These are phyloP conservation scores for Alternaria longipes DNA, from an alignment of 2,329 filamentous ascomycete species.

Conservation along the genomic window DNA sequence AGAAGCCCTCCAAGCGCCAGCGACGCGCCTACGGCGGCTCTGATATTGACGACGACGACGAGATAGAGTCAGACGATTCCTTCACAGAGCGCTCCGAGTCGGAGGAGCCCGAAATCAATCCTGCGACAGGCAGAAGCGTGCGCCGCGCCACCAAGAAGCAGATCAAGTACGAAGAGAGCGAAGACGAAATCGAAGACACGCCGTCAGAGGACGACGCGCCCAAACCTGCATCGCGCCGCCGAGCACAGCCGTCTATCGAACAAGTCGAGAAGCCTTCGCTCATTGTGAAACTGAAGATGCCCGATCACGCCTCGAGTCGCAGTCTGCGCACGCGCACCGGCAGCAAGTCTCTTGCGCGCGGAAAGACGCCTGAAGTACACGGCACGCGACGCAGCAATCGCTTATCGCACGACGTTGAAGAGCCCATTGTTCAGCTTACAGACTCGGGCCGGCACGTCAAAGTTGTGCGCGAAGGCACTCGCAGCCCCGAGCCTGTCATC, in stretches of 20 bases:
- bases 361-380: slow-evolving; percentile 49
- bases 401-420: slow-evolving; percentile 65
- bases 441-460: slow-evolving; percentile 67
- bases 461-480: slow-evolving; percentile 63
- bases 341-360: slow-evolving; percentile 49
- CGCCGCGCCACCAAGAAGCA: slow-evolving; percentile 65
- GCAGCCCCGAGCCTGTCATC: slow-evolving; percentile 59
- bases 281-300: slow-evolving; percentile 55
- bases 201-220: slow-evolving; percentile 45
- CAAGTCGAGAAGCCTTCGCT: slow-evolving; percentile 45
- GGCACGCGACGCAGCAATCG: slow-evolving; percentile 65
- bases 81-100: slow-evolving; percentile 51
- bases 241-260: slow-evolving; percentile 40
- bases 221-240: slow-evolving; percentile 25
- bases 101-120: slow-evolving; percentile 63
- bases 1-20: slow-evolving; percentile 44
- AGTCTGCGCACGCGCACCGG: slow-evolving; percentile 52
- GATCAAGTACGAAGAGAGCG: slow-evolving; percentile 66
- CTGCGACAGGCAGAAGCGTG: slow-evolving; percentile 63
- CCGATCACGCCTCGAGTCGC: slow-evolving; percentile 33
- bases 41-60: slow-evolving; percentile 58
- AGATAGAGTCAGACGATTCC: slow-evolving; percentile 58
- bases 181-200: slow-evolving; percentile 55
- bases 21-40: slow-evolving; percentile 47
- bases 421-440: slow-evolving; percentile 65